Base-by-base conservation (phyloP, 2,329 filamentous ascomycete genomes). In the Zalaria obscura region DNA sequence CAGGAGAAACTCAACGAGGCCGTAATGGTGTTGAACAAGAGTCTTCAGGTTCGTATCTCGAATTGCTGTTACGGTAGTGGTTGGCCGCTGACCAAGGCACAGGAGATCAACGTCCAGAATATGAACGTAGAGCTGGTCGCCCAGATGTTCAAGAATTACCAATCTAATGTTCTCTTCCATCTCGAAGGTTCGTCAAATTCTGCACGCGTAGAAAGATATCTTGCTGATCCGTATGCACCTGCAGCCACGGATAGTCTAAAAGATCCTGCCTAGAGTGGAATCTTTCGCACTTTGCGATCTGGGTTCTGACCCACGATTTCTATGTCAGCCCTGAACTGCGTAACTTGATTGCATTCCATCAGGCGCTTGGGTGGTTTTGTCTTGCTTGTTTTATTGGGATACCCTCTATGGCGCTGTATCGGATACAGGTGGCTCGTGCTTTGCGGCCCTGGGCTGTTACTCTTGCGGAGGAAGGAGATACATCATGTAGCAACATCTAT, bases 101-200 rank as follows among this genome's bases (percentile, higher is more conserved):
- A 94, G 83, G 89, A 96, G 51, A 95, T 96, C 71, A 96, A 96
- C 57, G 80, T 95, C 42, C 84, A 94, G 55, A 98, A 96, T 61
- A 95, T 96, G 87, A 93, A 98, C 57, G 86, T 95, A 31, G 91
- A 96, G 65, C 73, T 96, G 3, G 91, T 96, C 4, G 88, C 89
- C 1, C 89, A 96, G 59, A 98, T 98, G 91, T 98, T 96, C 71
- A 95, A 96, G 68, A 98, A 96, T 65, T 98, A 98, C 60, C 88
- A 95, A 61, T 94, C 87, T 7, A 98, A 96, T 54, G 89, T 96
- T 9, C 68, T 96, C 4, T 96, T 98, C 60, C 91, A 98, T 55
- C 72, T 98, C 4, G 91, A 96, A 78, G 91, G 91, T 93, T 18
- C 18, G 18, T 18, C 18, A 18, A 18, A 18, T 18, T 18, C 18